phyloP scores from a whole-genome alignment of 208 protist species.

The Acanthamoeba triangularis region DNA sequence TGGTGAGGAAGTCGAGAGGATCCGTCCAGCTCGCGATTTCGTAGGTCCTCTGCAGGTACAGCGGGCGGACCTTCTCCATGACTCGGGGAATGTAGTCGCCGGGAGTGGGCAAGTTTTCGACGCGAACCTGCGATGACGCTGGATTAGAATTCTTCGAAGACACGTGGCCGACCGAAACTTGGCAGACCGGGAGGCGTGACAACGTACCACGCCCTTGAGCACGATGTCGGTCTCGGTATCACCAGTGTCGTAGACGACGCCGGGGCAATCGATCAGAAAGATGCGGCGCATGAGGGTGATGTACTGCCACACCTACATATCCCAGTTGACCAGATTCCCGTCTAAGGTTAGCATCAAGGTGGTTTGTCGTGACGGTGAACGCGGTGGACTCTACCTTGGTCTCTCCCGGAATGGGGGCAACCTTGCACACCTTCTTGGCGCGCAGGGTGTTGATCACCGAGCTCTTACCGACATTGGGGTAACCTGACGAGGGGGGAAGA shows the following conservation, averaged over 20 bases:
- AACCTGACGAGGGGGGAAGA: neutral
- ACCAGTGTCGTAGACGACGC: slow-evolving; percentile 97
- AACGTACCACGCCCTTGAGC: slow-evolving; percentile 98
- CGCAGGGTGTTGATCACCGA: slow-evolving; percentile 99
- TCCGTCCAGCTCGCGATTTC: slow-evolving; percentile 96
- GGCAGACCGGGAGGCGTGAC: slow-evolving; percentile 71
- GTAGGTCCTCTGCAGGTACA: slow-evolving; percentile 98
- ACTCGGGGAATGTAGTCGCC: slow-evolving; percentile 97
- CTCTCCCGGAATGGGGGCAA: slow-evolving; percentile 99
- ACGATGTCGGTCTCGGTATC: slow-evolving; percentile 98
- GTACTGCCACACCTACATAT: slow-evolving; percentile 99
- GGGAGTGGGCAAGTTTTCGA: slow-evolving; percentile 94
- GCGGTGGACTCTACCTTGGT: slow-evolving; percentile 95
- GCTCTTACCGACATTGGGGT: slow-evolving; percentile 99
- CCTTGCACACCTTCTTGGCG: slow-evolving; percentile 98
- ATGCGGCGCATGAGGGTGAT: slow-evolving; percentile 99
- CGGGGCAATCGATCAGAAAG: slow-evolving; percentile 99
- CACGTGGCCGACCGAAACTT: too few relatives aligned
- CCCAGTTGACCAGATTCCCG: neutral
- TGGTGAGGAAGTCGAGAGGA: slow-evolving; percentile 97
- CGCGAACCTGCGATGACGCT: slow-evolving; percentile 88
- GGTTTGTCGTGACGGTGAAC: neutral
- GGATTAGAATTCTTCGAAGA: too few relatives aligned
- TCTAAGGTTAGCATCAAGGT: neutral
- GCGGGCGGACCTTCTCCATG: slow-evolving; percentile 96